Evolutionary conservation across 345 rosid genomes (phyloP).

Genomic region (Hibiscus trionum): DNA sequence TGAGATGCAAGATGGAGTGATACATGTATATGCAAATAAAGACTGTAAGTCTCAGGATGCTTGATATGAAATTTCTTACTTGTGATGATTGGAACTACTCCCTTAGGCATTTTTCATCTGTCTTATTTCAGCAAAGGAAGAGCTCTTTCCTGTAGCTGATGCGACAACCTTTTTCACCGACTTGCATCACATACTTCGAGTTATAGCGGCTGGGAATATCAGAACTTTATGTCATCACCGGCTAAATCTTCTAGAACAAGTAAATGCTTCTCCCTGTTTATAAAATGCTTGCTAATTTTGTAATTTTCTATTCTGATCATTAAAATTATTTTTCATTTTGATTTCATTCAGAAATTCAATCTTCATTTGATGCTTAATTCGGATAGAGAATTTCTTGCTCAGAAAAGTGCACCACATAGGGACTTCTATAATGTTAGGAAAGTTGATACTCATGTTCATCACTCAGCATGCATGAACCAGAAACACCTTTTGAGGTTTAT

Average conservation of each 20-base stretch:
- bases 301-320: conserved; percentile 3
- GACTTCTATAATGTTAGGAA: conserved; percentile 97
- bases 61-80: background rate
- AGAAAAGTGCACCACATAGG: conserved; percentile 99
- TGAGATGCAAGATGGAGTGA: conserved; percentile 93
- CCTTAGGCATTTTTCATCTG: background rate
- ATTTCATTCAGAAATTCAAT: conserved; percentile 70
- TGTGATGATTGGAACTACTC: background rate
- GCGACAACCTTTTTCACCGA: conserved; percentile 93
- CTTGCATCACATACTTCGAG: conserved; percentile 77
- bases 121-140: conserved; percentile 57
- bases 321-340: background rate
- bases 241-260: conserved; percentile 92
- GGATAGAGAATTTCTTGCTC: conserved; percentile 93
- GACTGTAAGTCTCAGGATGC: conserved; percentile 42
- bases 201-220: conserved; percentile 85
- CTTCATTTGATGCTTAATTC: conserved; percentile 99
- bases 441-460: conserved; percentile 98
- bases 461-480: conserved; percentile 99
- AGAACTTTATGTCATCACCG: conserved; percentile 92
- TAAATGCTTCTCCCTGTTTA: conserved; percentile 16
- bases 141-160: conserved; percentile 85
- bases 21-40: conserved; percentile 80
- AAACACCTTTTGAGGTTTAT: conserved; percentile 97
- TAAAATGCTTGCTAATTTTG: conserved; percentile 11